Base-by-base conservation (phyloP, 179 eudicot species). In the Spergularia azorica region DNA sequence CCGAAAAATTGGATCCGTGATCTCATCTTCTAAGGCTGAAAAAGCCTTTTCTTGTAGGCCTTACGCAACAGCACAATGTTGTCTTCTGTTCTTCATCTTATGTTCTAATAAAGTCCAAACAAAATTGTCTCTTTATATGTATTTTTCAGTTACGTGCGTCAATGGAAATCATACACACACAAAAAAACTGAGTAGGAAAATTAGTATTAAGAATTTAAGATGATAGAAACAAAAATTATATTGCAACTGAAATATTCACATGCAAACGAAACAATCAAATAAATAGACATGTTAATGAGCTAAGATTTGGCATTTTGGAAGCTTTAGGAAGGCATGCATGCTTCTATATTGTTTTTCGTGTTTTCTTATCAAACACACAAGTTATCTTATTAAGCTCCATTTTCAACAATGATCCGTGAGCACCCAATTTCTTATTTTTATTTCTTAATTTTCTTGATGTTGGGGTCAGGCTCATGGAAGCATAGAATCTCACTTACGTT, bases 361-460 rank as follows among this genome's bases (percentile, higher is more conserved):
- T 54, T 63, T 15, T 58, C 70, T 32, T 76, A 76, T 56, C 6
- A 16, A 56, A 51, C 55, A 26, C 82, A 62, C 72, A 1, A 5
- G 18, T 54, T 11, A 43, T 43, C 48, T 43, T 5, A 43, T 14
- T 75, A 18, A 61, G 68, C 83, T 63, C 70, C 57, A 63, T 61
- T 48, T 69, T 69, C 81, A 67, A 77, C 26, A 57, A 61, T 77
- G 79, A 77, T 81, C 84, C 79, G 84, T 81, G 81, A 81, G 46
- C 65, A 9, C 26, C 54, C 15, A 51, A 38, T 51, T 21, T 9
- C 3, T 26, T 5, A 52, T 17, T 58, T 79, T 50, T 52, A 60
- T 58, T 5, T 2, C 68, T 74, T 73, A 20, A 54, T 18, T 51
- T 67, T 52, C 39, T 63, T 50, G 17, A 4, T 26, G 41, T 36